Percentiles rank a stretch among this genome's conserved stretches.
These are phyloP conservation scores for Aquanectria penicillioides DNA, from an alignment of 2,329 filamentous ascomycete genomes.

Conservation along the genomic window DNA sequence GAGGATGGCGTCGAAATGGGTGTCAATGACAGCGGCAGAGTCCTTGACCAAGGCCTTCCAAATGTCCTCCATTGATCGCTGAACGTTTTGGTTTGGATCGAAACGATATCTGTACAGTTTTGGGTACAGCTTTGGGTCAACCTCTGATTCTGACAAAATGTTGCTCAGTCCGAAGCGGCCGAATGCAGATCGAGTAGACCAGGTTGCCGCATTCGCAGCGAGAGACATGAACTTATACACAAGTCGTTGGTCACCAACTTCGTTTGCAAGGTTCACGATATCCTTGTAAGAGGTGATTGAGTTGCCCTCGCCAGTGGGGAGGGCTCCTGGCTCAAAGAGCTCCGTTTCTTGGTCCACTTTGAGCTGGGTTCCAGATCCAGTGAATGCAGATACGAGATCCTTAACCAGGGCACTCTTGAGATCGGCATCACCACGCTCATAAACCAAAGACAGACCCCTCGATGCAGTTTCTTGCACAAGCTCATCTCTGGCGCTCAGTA, in stretches of 20 bases:
- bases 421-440: conserved; percentile 86
- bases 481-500: conserved; percentile 89
- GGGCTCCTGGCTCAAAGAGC: conserved; percentile 88
- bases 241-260: conserved; percentile 95
- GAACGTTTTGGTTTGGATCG: conserved; percentile 93
- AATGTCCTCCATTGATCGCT: conserved; percentile 96
- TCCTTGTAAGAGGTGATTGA: conserved; percentile 97
- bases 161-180: conserved; percentile 92
- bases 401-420: conserved; percentile 86
- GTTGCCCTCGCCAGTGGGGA: conserved; percentile 89
- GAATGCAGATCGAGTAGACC: conserved; percentile 97
- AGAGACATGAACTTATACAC: conserved; percentile 99
- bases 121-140: conserved; percentile 94
- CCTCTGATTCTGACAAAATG: conserved; percentile 86
- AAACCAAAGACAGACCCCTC: conserved; percentile 88
- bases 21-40: conserved; percentile 77
- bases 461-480: conserved; percentile 96
- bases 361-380: conserved; percentile 76
- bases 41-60: conserved; percentile 98
- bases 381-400: conserved; percentile 90
- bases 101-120: conserved; percentile 96
- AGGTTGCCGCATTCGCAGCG: conserved; percentile 94
- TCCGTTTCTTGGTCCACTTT: conserved; percentile 93
- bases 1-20: conserved; percentile 89
- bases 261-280: conserved; percentile 93